phyloP scores from a whole-genome alignment of 2,329 filamentous ascomycete species.

The Aspergillus sp. region DNA sequence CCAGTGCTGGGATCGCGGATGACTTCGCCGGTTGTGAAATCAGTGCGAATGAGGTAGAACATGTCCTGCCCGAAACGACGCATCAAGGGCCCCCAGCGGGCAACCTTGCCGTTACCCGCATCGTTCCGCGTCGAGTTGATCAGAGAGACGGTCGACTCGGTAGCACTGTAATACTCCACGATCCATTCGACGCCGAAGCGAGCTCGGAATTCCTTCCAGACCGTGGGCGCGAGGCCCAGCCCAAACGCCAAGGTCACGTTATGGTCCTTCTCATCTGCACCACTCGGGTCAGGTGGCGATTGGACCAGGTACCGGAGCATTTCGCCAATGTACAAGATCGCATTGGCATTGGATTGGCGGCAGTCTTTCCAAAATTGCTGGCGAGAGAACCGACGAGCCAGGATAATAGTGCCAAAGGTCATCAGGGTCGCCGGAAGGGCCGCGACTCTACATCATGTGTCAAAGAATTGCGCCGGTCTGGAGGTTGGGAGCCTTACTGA shows the following conservation, averaged over 20 bases:
- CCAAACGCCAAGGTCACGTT: background rate
- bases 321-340: slow-evolving; percentile 20
- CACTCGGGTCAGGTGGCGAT: background rate
- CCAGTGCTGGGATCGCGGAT: background rate
- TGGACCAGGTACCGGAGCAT: slow-evolving; percentile 20
- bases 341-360: slow-evolving; percentile 14
- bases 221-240: background rate
- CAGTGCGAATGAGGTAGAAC: slow-evolving; percentile 1
- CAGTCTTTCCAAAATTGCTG: slow-evolving; percentile 18
- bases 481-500: background rate
- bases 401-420: slow-evolving; percentile 1
- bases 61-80: slow-evolving; percentile 1
- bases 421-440: background rate
- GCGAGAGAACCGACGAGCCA: slow-evolving; percentile 21
- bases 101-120: background rate
- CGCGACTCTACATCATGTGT: background rate
- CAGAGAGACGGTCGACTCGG: background rate
- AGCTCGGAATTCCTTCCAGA: slow-evolving; percentile 3
- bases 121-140: slow-evolving; percentile 1
- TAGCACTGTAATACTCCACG: slow-evolving; percentile 5
- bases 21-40: background rate
- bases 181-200: slow-evolving; percentile 2
- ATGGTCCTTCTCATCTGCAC: background rate
- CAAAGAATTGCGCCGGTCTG: background rate
- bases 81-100: slow-evolving; percentile 3